Base-by-base conservation (phyloP, 2,329 filamentous ascomycete species). In the Metarhizium album region DNA sequence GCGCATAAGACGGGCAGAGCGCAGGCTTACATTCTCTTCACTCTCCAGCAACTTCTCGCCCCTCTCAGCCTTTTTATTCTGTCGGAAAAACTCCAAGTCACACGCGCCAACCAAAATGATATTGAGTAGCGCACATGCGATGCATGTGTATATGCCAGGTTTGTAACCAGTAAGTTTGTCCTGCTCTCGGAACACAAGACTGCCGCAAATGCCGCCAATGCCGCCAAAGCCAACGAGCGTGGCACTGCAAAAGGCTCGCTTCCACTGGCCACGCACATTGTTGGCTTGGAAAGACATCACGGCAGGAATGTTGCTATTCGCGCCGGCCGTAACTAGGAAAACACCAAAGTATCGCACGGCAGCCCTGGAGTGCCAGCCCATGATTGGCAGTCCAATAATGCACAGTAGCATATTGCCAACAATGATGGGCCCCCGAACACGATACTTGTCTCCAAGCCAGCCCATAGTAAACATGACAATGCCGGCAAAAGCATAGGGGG, bases 261-360 rank as follows among this genome's bases (percentile, higher is more conserved):
- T 94, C 87, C 87, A 94, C 69, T 93, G 87, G 0, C 87, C 88
- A 49, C 86, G 82, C 61, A 94, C 84, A 67, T 94, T 94, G 69
- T 91, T 93, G 42, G 87, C 86, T 70, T 91, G 87, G 70, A 88
- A 93, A 0, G 86, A 78, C 71, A 94, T 80, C 45, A 80, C 74
- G 2, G 81, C 74, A 0, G 89, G 88, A 4, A 91, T 74, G 63
- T 93, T 93, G 56, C 83, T 78, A 66, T 90, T 90, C 55, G 83
- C 82, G 7, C 86, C 87, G 0, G 85, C 84, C 0, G 85, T 84
- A n/a, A 81, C 76, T 46, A 90, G 69, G 69, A 90, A 90, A 52
- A 88, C 76, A 50, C 86, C 86, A 54, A 87, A 82, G 66, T 88
- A 90, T 43, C 84, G 78, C 9, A 82, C 78, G 2, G 64, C 73